Evolutionary conservation across 768 basidiomycete genomes (phyloP), one percentile per base, ranked within the genome.

Genomic region (Tricholoma bakamatsutake): DNA sequence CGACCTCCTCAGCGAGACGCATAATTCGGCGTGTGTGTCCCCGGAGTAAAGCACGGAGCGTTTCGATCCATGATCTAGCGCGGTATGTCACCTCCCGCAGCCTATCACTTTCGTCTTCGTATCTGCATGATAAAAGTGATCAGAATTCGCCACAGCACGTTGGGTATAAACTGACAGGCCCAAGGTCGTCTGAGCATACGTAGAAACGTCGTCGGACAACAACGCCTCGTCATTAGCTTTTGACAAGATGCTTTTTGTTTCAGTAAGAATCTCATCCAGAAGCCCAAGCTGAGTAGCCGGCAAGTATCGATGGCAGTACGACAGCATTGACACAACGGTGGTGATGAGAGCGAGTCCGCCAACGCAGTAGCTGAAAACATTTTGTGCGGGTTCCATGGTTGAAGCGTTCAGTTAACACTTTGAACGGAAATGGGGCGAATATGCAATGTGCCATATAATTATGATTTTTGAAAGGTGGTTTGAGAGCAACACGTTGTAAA

Each of bases 341-440:
- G 33, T 52, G 28, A 59, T 39, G 42, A 59, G 49, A 5, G 54
- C 52, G 30, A 59, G 51, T 0, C 39, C 52, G 10, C 58, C 61
- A 12, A 57, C 48, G 40, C 55, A 47, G 18, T 59, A 55, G 21
- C 50, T 55, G 50, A 59, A 54, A 42, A 52, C 28, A 43, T 50
- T 47, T 28, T 46, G 15, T 24, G 45, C 28, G 7, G 47, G 13
- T 13, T 30, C 33, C 45, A 58, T 34, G 33, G 6, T 11, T 34
- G 4, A 11, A 34, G 33, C 33, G 10, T 10, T 6, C 5, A 7
- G 9, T 6, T 5, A 34, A 11, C 8, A 2, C 33, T 5, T 2
- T 11, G 9, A 34, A 11, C 12, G 10, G 10, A 34, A 31, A 31
- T 31, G 30, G n/a, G n/a, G n/a, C n/a, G n/a, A n/a, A n/a, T n/a